Base-by-base conservation (phyloP, 2,329 filamentous ascomycete species). In the Triangularia verruculosa region DNA sequence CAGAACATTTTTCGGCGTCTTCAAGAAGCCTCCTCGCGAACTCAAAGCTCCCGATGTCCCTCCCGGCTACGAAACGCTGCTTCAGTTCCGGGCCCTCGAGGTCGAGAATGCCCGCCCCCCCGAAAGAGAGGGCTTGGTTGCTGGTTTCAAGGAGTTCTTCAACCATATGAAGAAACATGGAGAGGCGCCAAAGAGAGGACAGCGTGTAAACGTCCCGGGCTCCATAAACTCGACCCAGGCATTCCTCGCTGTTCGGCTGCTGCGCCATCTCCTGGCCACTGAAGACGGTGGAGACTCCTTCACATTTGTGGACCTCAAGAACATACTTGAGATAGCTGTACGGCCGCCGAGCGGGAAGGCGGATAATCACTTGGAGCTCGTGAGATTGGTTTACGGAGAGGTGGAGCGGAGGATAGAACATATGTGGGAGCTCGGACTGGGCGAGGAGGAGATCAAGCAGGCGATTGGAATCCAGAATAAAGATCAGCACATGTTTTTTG, bases 61-160 rank as follows among this genome's bases (percentile, higher is more conserved):
- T 71, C 89, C 86, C 0, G 93, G 92, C 60, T 85, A 93, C 71
- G 86, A 87, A 67, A 84, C 83, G 15, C 85, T 97, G 78, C 83
- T 90, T 70, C 84, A 90, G 64, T 84, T 92, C 74, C 80, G 84
- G 59, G 85, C 85, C 68, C 84, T 86, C 65, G 78, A 88, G 68
- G 81, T 84, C 59, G 83, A 90, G 62, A 82, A 84, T 59, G 80
- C 87, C 34, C 85, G 92, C 32, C 83, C 86, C 9, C 92, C 91
- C 15, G 75, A 84, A 0, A 78, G 81, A 2, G 74, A 81, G n/a
- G 85, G 90, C 32, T 78, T 97, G 2, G 76, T 86, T 0, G 79
- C 83, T 34, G 91, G 90, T 4, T 88, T 90, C 74, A 80, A 78
- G 61, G 77, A 80, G 9, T 88, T 93, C 67, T 87, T 94, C 69